These are phyloP conservation scores for Plectosphaerella plurivora DNA, from an alignment of 2,329 filamentous ascomycete species.

Conservation along the genomic window DNA sequence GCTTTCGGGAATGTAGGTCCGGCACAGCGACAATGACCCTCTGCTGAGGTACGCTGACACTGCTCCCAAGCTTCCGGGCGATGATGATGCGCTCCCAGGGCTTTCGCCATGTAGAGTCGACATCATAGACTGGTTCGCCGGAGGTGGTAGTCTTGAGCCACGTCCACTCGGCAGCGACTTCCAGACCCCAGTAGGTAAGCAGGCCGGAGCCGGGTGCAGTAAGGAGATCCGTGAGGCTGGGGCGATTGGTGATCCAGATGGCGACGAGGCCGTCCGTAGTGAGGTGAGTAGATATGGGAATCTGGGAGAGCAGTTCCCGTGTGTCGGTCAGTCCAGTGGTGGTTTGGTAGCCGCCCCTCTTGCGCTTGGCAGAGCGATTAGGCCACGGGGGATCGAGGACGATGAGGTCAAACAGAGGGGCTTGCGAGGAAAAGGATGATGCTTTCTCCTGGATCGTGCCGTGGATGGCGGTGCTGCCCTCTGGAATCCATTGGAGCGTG, in stretches of 20 bases:
- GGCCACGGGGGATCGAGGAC: constrained; percentile 79
- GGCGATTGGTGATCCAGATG: constrained; percentile 76
- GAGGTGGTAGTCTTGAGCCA: constrained; percentile 69
- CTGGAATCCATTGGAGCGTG: constrained; percentile 30
- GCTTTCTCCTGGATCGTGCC: constrained; percentile 41
- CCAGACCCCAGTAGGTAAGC: constrained; percentile 63
- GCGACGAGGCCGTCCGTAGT: constrained; percentile 54
- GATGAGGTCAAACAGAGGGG: constrained; percentile 60
- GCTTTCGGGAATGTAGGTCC: constrained; percentile 76
- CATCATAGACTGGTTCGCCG: constrained; percentile 60
- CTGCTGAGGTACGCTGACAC: constrained; percentile 21
- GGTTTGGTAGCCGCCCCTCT: constrained; percentile 44
- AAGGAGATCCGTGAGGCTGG: constrained; percentile 51
- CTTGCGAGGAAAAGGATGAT: constrained; percentile 32
- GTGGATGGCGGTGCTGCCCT: constrained; percentile 37
- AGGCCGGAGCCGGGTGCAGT: constrained; percentile 46
- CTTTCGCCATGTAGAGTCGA: constrained; percentile 63
- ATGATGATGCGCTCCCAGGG: constrained; percentile 73
- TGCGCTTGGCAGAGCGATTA: constrained; percentile 66
- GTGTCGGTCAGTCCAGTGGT: constrained; percentile 42
- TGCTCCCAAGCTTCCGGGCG: constrained; percentile 37
- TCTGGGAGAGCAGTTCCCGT: constrained; percentile 40
- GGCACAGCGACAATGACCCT: constrained; percentile 66
- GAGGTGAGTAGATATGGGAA: constrained; percentile 55
- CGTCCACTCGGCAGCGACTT: constrained; percentile 65